Conservation (phyloP, 352 stramenopile genomes). For the Pythium rishiriense region DNA sequence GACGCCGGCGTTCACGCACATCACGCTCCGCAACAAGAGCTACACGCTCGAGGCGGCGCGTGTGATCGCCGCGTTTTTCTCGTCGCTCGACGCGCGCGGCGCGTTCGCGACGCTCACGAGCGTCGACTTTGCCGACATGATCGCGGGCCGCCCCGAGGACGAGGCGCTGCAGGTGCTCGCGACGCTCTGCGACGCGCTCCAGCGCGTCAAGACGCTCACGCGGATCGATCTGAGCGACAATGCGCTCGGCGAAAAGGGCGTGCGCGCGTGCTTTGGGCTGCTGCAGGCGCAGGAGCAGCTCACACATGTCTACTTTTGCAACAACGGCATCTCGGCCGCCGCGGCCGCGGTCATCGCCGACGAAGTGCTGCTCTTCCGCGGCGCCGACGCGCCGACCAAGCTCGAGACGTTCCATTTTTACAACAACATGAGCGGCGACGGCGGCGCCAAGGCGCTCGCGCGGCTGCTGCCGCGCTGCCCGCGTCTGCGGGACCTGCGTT, state of each 20-base stretch:
- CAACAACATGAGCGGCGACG: slow-evolving; percentile 97
- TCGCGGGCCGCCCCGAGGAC: slow-evolving; percentile 77
- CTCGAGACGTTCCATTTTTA: slow-evolving; percentile 95
- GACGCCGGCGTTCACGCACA: slow-evolving; percentile 60
- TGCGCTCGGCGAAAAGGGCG: slow-evolving; percentile 93
- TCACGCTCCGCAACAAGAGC: slow-evolving; percentile 89
- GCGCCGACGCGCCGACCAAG: slow-evolving; percentile 64
- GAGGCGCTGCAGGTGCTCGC: slow-evolving; percentile 82
- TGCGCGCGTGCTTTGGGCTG: slow-evolving; percentile 89
- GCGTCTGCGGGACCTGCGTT: slow-evolving; percentile 88
- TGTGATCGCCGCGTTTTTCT: slow-evolving; percentile 76
- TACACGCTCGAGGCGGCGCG: slow-evolving; percentile 78
- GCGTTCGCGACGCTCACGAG: slow-evolving; percentile 61
- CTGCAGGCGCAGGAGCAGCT: slow-evolving; percentile 80
- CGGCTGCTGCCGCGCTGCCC: slow-evolving; percentile 87
- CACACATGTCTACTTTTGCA: slow-evolving; percentile 91
- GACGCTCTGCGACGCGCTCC: slow-evolving; percentile 76
- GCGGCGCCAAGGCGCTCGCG: slow-evolving; percentile 86
- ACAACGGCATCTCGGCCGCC: slow-evolving; percentile 93
- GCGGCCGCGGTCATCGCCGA: slow-evolving; percentile 87
- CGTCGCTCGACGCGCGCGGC: slow-evolving; percentile 42
- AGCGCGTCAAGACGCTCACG: slow-evolving; percentile 70
- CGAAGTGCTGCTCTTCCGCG: slow-evolving; percentile 86
- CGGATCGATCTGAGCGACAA: slow-evolving; percentile 94
- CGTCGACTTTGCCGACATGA: slow-evolving; percentile 89